phyloP scores from a whole-genome alignment of 139 green algal species.

The Auxenochlorella pyrenoidosa region DNA sequence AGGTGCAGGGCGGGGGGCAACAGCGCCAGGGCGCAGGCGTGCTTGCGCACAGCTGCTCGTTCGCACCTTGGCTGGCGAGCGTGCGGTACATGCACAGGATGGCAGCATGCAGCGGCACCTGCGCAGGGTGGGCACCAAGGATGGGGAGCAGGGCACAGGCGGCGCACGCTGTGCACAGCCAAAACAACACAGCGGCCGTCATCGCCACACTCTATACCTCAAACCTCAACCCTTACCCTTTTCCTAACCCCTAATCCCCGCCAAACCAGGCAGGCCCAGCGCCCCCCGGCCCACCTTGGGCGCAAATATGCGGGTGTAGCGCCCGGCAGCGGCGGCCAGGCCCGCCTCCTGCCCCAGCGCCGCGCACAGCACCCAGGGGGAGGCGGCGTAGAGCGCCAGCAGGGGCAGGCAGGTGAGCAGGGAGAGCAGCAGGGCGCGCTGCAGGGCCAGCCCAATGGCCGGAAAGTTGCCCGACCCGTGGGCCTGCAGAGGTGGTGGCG shows the following conservation, averaged over 20 bases:
- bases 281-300: background rate
- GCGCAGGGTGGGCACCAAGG: background rate
- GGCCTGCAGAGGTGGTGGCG: background rate
- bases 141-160: too few species aligned
- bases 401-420: constrained; percentile 25
- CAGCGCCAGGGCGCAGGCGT: too few species aligned
- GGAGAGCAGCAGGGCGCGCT: constrained; percentile 21
- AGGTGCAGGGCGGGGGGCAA: too few species aligned
- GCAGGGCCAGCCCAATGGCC: constrained; percentile 25
- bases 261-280: background rate
- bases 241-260: too few species aligned
- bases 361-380: background rate
- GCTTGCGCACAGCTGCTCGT: too few species aligned
- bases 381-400: constrained; percentile 14
- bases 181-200: too few species aligned
- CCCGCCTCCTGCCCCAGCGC: constrained; percentile 24
- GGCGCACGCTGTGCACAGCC: too few species aligned
- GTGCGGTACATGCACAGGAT: constrained; percentile 28
- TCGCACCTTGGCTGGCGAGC: constrained; percentile 12
- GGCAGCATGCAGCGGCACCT: constrained; percentile 13
- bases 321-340: constrained; percentile 9
- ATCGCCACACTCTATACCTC: too few species aligned
- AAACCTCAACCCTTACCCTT: too few species aligned
- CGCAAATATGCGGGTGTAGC: constrained; percentile 25
- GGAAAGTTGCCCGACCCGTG: background rate